These are phyloP conservation scores for Knufia fluminis DNA, from an alignment of 2,329 filamentous ascomycete genomes.

Conservation along the genomic window DNA sequence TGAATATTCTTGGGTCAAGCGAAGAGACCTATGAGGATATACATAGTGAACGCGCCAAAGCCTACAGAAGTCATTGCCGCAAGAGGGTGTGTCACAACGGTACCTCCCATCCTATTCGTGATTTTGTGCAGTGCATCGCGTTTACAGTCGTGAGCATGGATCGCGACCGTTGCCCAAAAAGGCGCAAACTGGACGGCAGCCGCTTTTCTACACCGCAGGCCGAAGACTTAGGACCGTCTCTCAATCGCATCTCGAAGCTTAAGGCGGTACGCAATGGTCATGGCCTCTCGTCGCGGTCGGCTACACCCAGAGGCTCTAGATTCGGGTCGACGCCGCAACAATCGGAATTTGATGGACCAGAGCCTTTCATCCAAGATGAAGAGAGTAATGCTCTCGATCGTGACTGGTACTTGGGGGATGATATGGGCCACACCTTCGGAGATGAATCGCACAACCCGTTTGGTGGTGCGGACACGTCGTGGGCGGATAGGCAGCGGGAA, in stretches of 20 bases:
- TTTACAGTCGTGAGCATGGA: constrained; percentile 25
- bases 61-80: too few species aligned
- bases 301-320: constrained; percentile 27
- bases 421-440: constrained; percentile 75
- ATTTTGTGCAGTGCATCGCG: background rate
- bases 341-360: constrained; percentile 52
- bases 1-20: too few species aligned
- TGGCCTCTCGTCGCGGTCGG: constrained; percentile 24
- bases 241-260: constrained; percentile 32
- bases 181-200: constrained; percentile 58
- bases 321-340: constrained; percentile 37
- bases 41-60: too few species aligned
- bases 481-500: constrained; percentile 68
- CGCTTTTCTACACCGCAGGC: constrained; percentile 46
- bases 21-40: too few species aligned
- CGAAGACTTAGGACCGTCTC: constrained; percentile 30
- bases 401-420: constrained; percentile 87
- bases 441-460: constrained; percentile 93
- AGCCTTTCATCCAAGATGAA: constrained; percentile 53
- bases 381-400: constrained; percentile 71
- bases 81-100: too few species aligned
- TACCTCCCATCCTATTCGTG: too few species aligned
- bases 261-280: constrained; percentile 20
- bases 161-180: constrained; percentile 48
- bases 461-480: constrained; percentile 61